Evolutionary conservation across 2,329 filamentous ascomycete genomes (phyloP), one percentile per base, ranked within the genome.

Genomic region (Cercospora janseana): DNA sequence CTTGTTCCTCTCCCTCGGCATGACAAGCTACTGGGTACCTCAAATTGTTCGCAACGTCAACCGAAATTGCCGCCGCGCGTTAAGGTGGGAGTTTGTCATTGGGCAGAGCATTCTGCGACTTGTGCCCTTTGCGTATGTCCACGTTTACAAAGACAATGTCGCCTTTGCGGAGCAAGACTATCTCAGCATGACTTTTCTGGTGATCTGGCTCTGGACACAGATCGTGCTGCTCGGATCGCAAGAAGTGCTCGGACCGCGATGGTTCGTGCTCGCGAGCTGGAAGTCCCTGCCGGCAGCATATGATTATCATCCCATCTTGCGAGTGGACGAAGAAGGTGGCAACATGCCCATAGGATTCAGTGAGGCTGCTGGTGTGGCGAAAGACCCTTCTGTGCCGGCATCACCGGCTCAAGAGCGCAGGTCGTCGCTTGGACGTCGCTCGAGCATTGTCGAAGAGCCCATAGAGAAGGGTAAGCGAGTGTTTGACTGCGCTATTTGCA

Each of bases 401-500:
- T 64, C 65, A 5, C 64, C 63, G 1, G 48, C 54, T 0, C 32
- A 54, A 29, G 60, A 60, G 27, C 46, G 64, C 44, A 46, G 55
- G 3, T 42, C 57, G 3, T 44, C 45, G 2, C 34, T 53, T 3
- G 51, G 46, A 3, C 31, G 54, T n/a, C 48, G 54, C 15, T 37
- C 51, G 12, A 57, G 55, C 8, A 53, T 58, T 4, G 55, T 48
- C 4, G 60, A 61, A 20, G 60, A 61, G 18, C 69, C 73, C 47
- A 77, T 74, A 60, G 73, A 74, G 42, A 78, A 77, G 52, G 77
- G 81, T 68, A 79, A 75, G 62, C 78, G 77, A 29, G 66, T 79
- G 1, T 93, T 95, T 53, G 91, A 97, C 72, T 98, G 93, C 69
- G 89, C 91, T 13, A 96, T 98, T 59, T 98, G 93, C 68, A 87